Evolutionary conservation across 179 eudicot genomes (phyloP), one percentile per base, ranked within the genome.

Genomic region (Silene vulgaris): DNA sequence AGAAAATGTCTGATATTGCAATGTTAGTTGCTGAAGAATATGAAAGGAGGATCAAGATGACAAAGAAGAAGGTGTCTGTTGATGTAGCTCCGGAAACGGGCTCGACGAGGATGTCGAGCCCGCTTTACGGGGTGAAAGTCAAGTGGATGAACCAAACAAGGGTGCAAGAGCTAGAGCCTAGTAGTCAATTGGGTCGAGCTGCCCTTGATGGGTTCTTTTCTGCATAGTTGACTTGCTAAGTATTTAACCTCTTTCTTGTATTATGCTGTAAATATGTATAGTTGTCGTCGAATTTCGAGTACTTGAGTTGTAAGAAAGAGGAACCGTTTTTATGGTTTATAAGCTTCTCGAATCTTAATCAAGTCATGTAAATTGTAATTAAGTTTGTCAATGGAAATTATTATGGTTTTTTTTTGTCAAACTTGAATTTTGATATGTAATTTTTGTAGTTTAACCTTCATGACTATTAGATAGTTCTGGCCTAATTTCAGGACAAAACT

Each of bases 151-250:
- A 66, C 28, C 70, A 73, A 60, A 60, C 74, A 17, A 78, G 66
- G 8, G 50, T 68, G 6, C 72, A 59, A 23, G 26, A 23, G 26
- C 26, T 71, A 69, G 86, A 84, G 69, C 91, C 91, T 3, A 80
- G 71, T 70, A 85, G 69, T 66, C 75, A 85, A 62, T n/a, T 89
- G 81, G 80, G 82, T 76, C 37, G 78, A 73, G 90, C 88, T 9
- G 96, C 90, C 70, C 79, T 84, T 59, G 57, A 80, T 78, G 89
- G 91, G 7, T 74, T 84, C 70, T 90, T 89, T 76, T 90, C 96
- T 78, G 93, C 96, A 65, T 90, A 32, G 8, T 60, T 40, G 48
- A 37, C 8, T 7, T 37, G 43, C 43, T 37, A 0, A 0, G 43
- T 37, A 37, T 5, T 37, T 40, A 40, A 8, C 48, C 48, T 8